Evolutionary conservation across 148 eudicot genomes (phyloP), one percentile per base, ranked within the genome.

Genomic region (Rhododendron vialii): DNA sequence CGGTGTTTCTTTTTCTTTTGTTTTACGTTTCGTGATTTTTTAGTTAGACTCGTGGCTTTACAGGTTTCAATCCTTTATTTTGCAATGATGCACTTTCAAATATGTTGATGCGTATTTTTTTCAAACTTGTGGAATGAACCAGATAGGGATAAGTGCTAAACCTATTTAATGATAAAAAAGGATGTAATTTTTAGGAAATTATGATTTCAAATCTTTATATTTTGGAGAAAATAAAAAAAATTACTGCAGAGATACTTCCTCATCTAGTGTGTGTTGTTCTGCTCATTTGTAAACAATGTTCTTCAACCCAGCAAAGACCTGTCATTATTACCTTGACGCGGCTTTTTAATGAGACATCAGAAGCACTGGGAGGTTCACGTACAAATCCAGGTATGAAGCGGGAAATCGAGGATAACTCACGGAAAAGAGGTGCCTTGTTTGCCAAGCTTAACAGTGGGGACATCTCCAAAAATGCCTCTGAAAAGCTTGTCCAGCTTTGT

Each of bases 401-500:
- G 83, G 98, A 97, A 92, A 95, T 97, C 59, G 98, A 97, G 48
- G 98, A 97, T 83, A 95, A 35, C 87, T 97, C 99, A 22, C 93
- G 83, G 92, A 94, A 93, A 89, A 51, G 93, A 78, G 99, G 99
- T 55, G 90, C 95, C 85, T 87, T 97, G 90, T 97, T 94, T 83
- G 92, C 92, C 75, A 97, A 93, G 80, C 94, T 97, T 24, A 97
- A 97, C 91, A 93, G 91, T 87, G 94, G 95, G 50, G 95, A 94
- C 87, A 93, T 97, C 75, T 97, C 99, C 3, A 93, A 91, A 89
- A 97, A 94, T 43, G 99, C 98, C 53, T 90, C 91, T 78, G 98
- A n/a, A 93, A 78, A 94, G 92, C 98, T 97, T 90, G 92, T 94
- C 55, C 95, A 91, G 85, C 92, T 97, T 50, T 95, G 98, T 86